Evolutionary conservation across 371 early-diverging fungal species (phyloP).

Genomic region (Apophysomyces trapeziformis): DNA sequence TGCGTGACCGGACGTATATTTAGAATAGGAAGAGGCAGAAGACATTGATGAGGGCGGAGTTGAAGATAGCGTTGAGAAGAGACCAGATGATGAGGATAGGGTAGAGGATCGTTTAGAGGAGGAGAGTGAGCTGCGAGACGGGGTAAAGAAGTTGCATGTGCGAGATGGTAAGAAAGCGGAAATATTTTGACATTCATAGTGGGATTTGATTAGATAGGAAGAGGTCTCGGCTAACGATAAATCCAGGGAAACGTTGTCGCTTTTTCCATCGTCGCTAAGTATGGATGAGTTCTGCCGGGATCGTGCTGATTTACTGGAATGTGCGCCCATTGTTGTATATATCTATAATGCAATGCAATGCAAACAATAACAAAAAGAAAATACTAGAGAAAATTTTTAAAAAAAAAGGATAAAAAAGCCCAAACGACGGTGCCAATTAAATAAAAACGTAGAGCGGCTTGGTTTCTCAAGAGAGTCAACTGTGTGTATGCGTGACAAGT

Average conservation of each 20-base stretch:
- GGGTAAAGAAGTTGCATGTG: not conserved
- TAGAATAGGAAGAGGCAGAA: slow-evolving; percentile 11
- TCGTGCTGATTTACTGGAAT: slow-evolving; percentile 7
- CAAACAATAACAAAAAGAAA: slow-evolving; percentile 5
- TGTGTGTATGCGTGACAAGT: slow-evolving; percentile 6
- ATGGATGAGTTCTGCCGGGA: not conserved
- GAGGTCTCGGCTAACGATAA: not conserved
- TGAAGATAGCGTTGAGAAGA: slow-evolving; percentile 3
- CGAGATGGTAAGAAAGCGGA: not conserved
- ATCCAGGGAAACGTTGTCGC: not conserved
- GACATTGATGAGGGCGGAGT: slow-evolving; percentile 8
- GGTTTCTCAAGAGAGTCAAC: slow-evolving; percentile 7
- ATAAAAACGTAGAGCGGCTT: slow-evolving; percentile 3
- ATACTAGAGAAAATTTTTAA: not conserved
- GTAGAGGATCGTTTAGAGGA: not conserved
- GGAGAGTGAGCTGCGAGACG: not conserved
- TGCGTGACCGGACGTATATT: slow-evolving; percentile 7
- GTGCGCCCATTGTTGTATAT: slow-evolving; percentile 10
- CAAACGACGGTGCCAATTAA: slow-evolving; percentile 5
- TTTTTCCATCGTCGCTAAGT: not conserved
- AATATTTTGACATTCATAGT: slow-evolving; percentile 1
- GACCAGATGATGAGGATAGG: slow-evolving; percentile 7
- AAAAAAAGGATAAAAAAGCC: not conserved
- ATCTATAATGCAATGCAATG: slow-evolving; percentile 7
- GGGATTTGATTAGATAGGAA: slow-evolving; percentile 8